These are phyloP conservation scores for Trichoderma atrobrunneum DNA, from an alignment of 2,329 filamentous ascomycete species.

Conservation along the genomic window DNA sequence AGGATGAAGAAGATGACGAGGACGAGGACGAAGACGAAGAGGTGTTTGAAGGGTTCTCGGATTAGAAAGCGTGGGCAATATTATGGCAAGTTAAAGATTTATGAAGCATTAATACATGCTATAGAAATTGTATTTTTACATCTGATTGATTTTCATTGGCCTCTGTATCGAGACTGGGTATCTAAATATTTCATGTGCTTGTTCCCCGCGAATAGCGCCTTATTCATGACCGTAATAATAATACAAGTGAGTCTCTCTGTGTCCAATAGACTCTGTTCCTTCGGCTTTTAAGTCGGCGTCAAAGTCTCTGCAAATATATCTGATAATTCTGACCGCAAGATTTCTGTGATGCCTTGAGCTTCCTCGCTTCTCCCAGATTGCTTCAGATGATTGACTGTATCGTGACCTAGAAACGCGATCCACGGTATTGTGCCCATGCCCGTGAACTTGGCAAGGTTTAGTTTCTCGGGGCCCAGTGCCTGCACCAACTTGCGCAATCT, in stretches of 20 bases:
- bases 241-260: neutral
- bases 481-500: constrained; percentile 31
- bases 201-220: neutral
- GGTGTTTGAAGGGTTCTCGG: constrained; percentile 58
- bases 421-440: constrained; percentile 36
- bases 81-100: neutral
- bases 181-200: neutral
- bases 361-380: constrained; percentile 40
- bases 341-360: constrained; percentile 39
- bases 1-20: constrained; percentile 44
- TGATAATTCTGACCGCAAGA: constrained; percentile 38
- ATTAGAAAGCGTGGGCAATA: constrained; percentile 24
- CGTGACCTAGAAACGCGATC: constrained; percentile 43
- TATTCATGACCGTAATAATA: neutral
- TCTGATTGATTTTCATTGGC: neutral
- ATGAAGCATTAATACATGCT: neutral
- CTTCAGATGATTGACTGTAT: constrained; percentile 46
- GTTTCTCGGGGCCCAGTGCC: constrained; percentile 26
- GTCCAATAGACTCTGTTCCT: neutral
- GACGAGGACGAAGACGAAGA: constrained; percentile 52
- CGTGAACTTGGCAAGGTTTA: constrained; percentile 29
- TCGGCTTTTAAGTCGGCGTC: constrained; percentile 21
- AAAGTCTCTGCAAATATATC: constrained; percentile 28
- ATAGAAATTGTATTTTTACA: neutral
- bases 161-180: neutral